Base-by-base conservation (phyloP, 2,329 filamentous ascomycete genomes). In the Pseudogymnoascus sp. region DNA sequence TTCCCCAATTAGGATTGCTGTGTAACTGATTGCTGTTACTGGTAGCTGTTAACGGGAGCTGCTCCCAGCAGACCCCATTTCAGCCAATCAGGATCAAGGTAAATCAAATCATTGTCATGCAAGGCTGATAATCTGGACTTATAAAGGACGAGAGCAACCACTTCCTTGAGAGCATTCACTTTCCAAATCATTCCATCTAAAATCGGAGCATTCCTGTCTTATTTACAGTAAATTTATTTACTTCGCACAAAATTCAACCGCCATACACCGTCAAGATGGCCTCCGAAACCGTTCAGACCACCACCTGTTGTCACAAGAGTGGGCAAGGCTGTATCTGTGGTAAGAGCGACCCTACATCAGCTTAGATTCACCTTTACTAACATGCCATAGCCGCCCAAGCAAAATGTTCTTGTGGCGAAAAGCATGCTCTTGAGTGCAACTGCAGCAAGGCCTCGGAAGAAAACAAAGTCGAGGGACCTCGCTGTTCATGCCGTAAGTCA, bases 391-490 rank as follows among this genome's bases (percentile, higher is more conserved):
- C 84, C 67, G 74, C 83, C 68, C 80, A 87, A 74, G 85, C 85
- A 7, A 87, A 80, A 63, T 96, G 91, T 84, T 95, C 90, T 14
- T 97, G 93, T 74, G 93, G 93, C 71, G 86, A 96, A 79, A 83
- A 94, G 73, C 84, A 86, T 3, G 93, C 93, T 58, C 84, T 96
- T 57, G 81, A 92, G 73, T 97, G 93, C 83, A 88, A 80, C 64
- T 97, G 93, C 78, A 84, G 84, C 69, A 92, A 90, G 75, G 82
- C 91, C 3, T 65, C 80, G 3, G 75, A 79, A 14, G 92, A 97
- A 80, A 97, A 97, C 80, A 76, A 77, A 39, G 73, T 90, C 61
- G 74, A 79, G 6, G 90, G 90, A 6, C 81, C 89, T 38, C 81
- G 90, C 68, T 96, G 91, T 81, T 91, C 89, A 47, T 96, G 91